Evolutionary conservation across 148 eudicot species (phyloP).

Genomic region (Rheum nobile): DNA sequence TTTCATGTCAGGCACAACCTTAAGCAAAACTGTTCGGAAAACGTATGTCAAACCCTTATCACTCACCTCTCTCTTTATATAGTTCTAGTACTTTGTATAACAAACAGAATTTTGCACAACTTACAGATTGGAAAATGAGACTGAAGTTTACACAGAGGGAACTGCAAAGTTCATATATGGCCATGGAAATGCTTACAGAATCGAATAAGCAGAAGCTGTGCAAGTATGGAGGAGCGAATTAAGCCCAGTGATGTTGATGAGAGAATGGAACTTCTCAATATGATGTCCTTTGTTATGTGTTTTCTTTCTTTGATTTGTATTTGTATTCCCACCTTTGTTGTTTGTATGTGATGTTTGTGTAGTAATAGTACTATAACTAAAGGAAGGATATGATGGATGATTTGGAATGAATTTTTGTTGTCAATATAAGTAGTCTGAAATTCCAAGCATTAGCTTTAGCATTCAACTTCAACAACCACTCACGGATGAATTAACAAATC

Average conservation of each 20-base stretch:
- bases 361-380: neutral
- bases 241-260: neutral
- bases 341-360: neutral
- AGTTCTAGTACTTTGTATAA: neutral
- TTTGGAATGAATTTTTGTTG: neutral
- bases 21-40: slow-evolving; percentile 84
- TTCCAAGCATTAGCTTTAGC: neutral
- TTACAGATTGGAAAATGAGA: slow-evolving; percentile 63
- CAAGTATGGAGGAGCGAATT: neutral
- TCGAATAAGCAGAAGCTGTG: neutral
- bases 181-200: slow-evolving; percentile 41
- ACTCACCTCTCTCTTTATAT: neutral
- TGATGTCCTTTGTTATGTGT: neutral
- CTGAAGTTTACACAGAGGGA: slow-evolving; percentile 80
- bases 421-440: neutral
- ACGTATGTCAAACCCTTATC: slow-evolving; percentile 30
- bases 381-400: neutral
- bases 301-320: neutral
- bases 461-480: neutral
- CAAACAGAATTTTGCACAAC: neutral
- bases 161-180: slow-evolving; percentile 85
- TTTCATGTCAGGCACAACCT: slow-evolving; percentile 66
- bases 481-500: too few species aligned
- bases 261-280: neutral
- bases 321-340: neutral